These are phyloP conservation scores for Fusarium begoniae DNA, from an alignment of 2,329 filamentous ascomycete genomes.

Conservation along the genomic window DNA sequence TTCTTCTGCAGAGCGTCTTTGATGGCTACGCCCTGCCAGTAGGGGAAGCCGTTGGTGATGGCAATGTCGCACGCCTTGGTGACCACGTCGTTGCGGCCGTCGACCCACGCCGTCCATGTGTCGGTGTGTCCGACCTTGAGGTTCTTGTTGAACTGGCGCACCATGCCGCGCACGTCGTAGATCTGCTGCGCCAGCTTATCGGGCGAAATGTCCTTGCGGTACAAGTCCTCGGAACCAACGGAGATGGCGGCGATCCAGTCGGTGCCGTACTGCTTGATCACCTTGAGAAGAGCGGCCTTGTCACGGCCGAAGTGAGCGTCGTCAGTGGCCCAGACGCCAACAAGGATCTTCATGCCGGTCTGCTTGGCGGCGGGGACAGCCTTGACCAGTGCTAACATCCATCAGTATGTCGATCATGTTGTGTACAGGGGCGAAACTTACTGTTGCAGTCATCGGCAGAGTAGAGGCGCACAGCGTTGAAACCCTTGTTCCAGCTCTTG, in stretches of 20 bases:
- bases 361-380: conserved; percentile 40
- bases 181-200: conserved; percentile 39
- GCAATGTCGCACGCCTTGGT: conserved; percentile 36
- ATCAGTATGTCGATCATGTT: no score
- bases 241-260: conserved; percentile 38
- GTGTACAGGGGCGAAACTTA: conserved; percentile 3
- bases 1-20: conserved; percentile 37
- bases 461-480: conserved; percentile 39
- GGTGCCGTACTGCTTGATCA: conserved; percentile 39
- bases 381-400: conserved; percentile 18
- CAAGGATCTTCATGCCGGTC: conserved; percentile 36
- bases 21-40: conserved; percentile 38
- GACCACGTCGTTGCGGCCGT: conserved; percentile 37
- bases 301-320: conserved; percentile 37
- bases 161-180: conserved; percentile 41
- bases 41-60: conserved; percentile 40
- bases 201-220: conserved; percentile 37
- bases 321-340: conserved; percentile 38
- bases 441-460: conserved; percentile 36
- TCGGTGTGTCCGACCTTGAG: conserved; percentile 40
- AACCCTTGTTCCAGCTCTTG: conserved; percentile 39
- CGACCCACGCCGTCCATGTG: conserved; percentile 40
- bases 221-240: conserved; percentile 39
- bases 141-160: conserved; percentile 36
- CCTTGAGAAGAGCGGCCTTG: conserved; percentile 38